Conservation (phyloP, 306 rosid genomes). For the Senna tora region DNA sequence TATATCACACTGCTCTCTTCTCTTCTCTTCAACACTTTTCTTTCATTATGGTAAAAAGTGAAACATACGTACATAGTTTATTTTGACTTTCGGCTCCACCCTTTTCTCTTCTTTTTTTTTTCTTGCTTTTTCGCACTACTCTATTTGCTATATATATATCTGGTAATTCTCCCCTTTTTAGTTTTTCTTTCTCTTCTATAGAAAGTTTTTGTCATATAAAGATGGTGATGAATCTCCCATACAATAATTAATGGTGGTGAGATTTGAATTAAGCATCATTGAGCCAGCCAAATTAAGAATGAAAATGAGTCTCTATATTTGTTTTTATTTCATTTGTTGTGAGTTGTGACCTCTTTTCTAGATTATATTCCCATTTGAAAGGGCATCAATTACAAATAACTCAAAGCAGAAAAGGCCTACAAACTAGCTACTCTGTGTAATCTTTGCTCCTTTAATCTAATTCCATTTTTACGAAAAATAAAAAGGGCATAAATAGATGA, state of each 20-base stretch:
- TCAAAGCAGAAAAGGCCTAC: no score
- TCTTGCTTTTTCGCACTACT: slow-evolving; percentile 14
- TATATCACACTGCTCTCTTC: slow-evolving; percentile 30
- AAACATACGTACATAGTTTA: background rate
- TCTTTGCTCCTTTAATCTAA: no score
- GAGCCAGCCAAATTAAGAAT: background rate
- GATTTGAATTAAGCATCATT: background rate
- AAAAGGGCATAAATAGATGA: no score
- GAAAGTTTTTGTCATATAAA: background rate
- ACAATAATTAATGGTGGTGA: no score
- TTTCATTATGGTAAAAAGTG: background rate
- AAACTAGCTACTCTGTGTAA: no score
- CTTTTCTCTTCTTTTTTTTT: no score
- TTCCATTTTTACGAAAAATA: no score
- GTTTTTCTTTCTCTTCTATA: background rate
- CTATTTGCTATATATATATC: background rate
- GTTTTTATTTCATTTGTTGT: no score
- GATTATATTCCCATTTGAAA: no score
- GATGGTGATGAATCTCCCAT: background rate
- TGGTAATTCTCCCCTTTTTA: background rate
- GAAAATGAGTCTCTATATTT: background rate
- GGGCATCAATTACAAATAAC: no score
- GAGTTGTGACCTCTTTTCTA: no score
- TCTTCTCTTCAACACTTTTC: slow-evolving; percentile 9
- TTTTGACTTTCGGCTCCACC: slow-evolving; percentile 46